Base-by-base conservation (phyloP, 495 filamentous ascomycete species). In the Immersiella caudata region DNA sequence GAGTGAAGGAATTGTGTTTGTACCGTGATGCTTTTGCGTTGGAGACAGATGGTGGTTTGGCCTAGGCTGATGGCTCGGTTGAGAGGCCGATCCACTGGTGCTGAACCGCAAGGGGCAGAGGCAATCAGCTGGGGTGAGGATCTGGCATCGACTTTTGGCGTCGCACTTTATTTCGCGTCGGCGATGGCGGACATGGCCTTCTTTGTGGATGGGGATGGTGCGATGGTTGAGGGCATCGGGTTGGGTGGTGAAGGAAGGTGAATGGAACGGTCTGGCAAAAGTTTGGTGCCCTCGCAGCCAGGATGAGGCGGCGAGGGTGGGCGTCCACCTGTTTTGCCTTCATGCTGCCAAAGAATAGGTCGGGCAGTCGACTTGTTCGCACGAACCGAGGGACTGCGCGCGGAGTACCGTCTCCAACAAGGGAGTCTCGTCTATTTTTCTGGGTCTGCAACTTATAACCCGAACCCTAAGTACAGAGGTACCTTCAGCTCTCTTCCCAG, bases 291-390 rank as follows among this genome's bases (percentile, higher is more conserved):
- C 66, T 75, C 73, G 73, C 73, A 76, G 72, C 72, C 74, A 71
- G 73, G 64, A 33, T 67, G 73, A 73, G 73, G 74, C 70, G 72
- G 73, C 40, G 40, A 71, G 70, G 73, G 74, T 71, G 65, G 35
- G 65, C 64, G 68, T 74, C 71, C 72, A 75, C 72, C 74, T 76
- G 74, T 76, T 76, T 76, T 76, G 74, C 73, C 74, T 76, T 76
- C 74, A 76, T 76, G 74, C 73, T 76, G 74, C 67, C 69, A 75
- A 75, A 75, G 74, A 73, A 69, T 70, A 70, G 69, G 74, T 76
- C 73, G 70, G 71, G 74, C 70, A 73, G 73, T 75, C 62, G 71
- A 75, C 71, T 72, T 75, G 71, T 75, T 75, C 71, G 73, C 71
- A 74, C 69, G 73, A 73, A 74, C 71, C 69, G 73, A 75, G 65